Conservation (phyloP, 495 filamentous ascomycete species). For the Mytilinidion resinicola region DNA sequence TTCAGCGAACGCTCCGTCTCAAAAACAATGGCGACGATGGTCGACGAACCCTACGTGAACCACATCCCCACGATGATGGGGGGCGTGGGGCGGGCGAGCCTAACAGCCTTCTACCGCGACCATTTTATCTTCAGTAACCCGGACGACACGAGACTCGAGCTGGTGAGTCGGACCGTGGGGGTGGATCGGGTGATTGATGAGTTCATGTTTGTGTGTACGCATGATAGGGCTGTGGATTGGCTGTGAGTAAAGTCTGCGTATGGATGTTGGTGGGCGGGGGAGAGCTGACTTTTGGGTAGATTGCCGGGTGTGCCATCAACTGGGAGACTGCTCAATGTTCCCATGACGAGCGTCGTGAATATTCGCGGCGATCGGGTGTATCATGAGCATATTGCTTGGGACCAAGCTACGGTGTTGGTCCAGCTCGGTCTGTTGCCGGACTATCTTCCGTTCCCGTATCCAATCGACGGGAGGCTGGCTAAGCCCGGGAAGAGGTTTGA, state of each 20-base stretch:
- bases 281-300: constrained; percentile 8
- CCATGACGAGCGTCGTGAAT: constrained; percentile 30
- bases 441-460: constrained; percentile 30
- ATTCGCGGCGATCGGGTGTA: constrained; percentile 32
- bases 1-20: constrained; percentile 27
- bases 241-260: constrained; percentile 17
- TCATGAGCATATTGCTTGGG: constrained; percentile 38
- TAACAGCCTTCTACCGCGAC: constrained; percentile 33
- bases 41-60: constrained; percentile 35
- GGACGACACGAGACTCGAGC: constrained; percentile 21
- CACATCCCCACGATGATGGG: constrained; percentile 37
- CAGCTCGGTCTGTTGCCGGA: constrained; percentile 33
- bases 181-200: constrained; percentile 35
- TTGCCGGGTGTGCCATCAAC: constrained; percentile 34
- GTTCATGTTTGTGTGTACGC: constrained; percentile 33
- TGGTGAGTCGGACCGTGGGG: constrained; percentile 32
- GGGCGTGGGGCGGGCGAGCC: constrained; percentile 28
- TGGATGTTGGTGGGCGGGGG: too few species aligned
- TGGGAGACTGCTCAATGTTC: constrained; percentile 26
- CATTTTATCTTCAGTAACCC: constrained; percentile 35
- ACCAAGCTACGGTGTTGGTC: constrained; percentile 31
- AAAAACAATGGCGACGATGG: constrained; percentile 35
- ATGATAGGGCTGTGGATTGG: constrained; percentile 31
- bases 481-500: constrained; percentile 41
- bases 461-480: constrained; percentile 21